A percentile compares a stretch with the other conserved stretches of the same genome.
phyloP scores from a whole-genome alignment of 495 filamentous ascomycete genomes.

The Podospora pseudopauciseta region DNA sequence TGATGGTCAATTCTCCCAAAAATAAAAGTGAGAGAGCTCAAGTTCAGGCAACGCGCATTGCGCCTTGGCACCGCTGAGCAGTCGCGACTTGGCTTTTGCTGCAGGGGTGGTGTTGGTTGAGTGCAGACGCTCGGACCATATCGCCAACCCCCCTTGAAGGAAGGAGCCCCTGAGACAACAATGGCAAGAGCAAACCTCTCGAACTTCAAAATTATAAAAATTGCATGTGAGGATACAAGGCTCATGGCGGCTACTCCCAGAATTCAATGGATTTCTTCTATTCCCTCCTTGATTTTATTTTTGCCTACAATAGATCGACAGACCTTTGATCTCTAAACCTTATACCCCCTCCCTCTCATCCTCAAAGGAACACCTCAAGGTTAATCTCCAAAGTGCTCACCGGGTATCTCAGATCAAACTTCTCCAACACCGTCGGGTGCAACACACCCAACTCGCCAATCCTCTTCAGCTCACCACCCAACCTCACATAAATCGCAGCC shows the following conservation, averaged over 20 bases:
- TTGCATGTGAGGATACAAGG: no score
- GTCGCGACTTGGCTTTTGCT: neutral
- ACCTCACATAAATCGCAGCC: slow-evolving; percentile 70
- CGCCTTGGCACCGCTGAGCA: neutral
- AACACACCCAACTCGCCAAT: slow-evolving; percentile 91
- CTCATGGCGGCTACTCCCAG: no score
- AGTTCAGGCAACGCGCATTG: neutral
- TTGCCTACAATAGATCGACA: neutral
- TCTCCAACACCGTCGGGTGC: slow-evolving; percentile 87
- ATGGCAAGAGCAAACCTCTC: neutral
- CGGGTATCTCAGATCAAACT: slow-evolving; percentile 90
- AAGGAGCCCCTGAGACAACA: neutral
- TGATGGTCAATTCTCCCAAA: neutral
- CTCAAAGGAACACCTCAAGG: slow-evolving; percentile 85
- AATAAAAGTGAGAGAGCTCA: neutral
- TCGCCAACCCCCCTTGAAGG: neutral
- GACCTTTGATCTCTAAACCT: neutral
- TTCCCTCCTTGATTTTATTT: neutral
- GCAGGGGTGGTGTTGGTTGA: neutral
- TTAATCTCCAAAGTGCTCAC: slow-evolving; percentile 95
- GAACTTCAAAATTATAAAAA: no score
- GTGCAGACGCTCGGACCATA: neutral
- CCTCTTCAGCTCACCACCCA: slow-evolving; percentile 62
- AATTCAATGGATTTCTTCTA: neutral
- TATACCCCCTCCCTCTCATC: neutral